Evolutionary conservation across 805 yeast species (phyloP), one percentile per base, ranked within the genome.

Genomic region (Suhomyces tanzawaensis): DNA sequence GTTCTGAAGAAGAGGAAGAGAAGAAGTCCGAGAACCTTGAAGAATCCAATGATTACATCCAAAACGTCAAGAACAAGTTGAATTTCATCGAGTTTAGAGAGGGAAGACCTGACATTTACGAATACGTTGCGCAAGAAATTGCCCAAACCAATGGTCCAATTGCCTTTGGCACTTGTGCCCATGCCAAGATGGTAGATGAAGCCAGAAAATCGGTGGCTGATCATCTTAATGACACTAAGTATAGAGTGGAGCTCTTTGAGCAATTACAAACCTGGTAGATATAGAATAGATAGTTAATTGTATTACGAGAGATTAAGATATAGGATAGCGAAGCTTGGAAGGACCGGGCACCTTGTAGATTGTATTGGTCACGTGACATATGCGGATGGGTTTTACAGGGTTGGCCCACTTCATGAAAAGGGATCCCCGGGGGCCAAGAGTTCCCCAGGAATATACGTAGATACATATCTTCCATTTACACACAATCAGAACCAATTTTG

Each of bases 141-240:
- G 37, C 29, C 2, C 63, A 58, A 27, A 46, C 69, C 14, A 41
- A 45, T 12, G 74, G 75, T 7, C 50, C 74, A 4, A 46, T 70
- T 36, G 79, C 74, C 1, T 56, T 76, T 45, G 71, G 69, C 37
- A 64, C 71, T 3, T 76, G 81, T 61, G 77, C 76, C 17, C 76
- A 73, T 53, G 63, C 69, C 19, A 42, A 60, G 19, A 62, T 74
- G 64, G 71, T 62, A 26, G 69, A 64, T 42, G 59, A 52, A 4
- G 43, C 55, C 31, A 56, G 71, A 52, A 46, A 40, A 28, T 44
- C 58, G 1, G 52, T 65, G 22, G 58, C 51, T 8, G 40, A 51
- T 37, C 58, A 57, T 43, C 50, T 66, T 45, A 47, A 45, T 19
- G 47, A 47, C 21, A 41, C 56, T 8, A 47, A 50, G 36, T 47